Base-by-base conservation (phyloP, 2,329 filamentous ascomycete genomes). In the Trichoderma hamatum region DNA sequence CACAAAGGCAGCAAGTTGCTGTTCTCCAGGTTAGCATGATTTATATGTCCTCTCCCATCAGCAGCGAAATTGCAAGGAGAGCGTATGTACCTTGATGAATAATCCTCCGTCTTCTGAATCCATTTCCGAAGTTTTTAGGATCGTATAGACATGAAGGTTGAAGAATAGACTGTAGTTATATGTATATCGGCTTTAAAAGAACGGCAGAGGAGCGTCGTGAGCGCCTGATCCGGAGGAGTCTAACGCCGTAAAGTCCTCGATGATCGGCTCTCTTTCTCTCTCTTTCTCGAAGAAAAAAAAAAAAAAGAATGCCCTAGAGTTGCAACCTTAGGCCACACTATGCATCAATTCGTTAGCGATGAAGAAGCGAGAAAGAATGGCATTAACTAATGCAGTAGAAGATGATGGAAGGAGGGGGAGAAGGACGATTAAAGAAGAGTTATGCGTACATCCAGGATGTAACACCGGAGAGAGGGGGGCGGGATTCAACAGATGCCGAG, bases 1-100 rank as follows among this genome's bases (percentile, higher is more conserved):
- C 82, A 99, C 94, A 82, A 97, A 98, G 82, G 91, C 91, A 78
- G 95, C 94, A 79, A 99, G 87, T 86, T 97, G 96, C 95, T 97
- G 79, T 70, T 65, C 34, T 46, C n/a, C 26, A 49, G 71, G 75
- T 81, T 71, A 83, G 80, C 36, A 46, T 36, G 26, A 26, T 36
- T 28, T 5, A 16, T 6, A 10, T 19, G 16, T 24, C 3, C 11
- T 24, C 26, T n/a, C 34, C 34, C 24, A 34, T 39, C 36, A 56
- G 11, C 24, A 19, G 21, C 39, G 14, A 21, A 2, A 49, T 28
- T 7, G 5, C 58, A 43, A 58, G 34, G 46, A 13, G 46, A 54
- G 60, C 83, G 71, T 16, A 59, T 36, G 11, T 85, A 92, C 92
- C 89, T 94, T 96, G 82, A 96, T 89, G 83, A 96, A 96, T 82